Conservation (phyloP, 495 filamentous ascomycete genomes). For the Penicillium malachiteum region DNA sequence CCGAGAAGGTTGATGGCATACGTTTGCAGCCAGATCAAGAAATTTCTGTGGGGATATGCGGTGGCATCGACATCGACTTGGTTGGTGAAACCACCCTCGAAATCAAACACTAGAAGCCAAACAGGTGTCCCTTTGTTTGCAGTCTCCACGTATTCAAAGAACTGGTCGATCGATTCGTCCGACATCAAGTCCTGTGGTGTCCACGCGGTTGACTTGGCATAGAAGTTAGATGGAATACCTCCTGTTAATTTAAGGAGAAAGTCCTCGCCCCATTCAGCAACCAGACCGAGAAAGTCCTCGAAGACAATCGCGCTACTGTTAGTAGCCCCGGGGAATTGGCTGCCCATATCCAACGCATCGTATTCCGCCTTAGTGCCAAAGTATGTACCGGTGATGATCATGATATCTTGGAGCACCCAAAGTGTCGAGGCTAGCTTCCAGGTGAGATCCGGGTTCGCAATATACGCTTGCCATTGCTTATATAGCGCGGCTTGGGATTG, state of each 20-base stretch:
- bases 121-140: neutral
- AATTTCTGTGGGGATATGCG: neutral
- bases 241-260: neutral
- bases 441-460: slow-evolving; percentile 41
- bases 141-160: neutral
- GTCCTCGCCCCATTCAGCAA: neutral
- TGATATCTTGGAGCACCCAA: slow-evolving; percentile 20
- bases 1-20: neutral
- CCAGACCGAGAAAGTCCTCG: neutral
- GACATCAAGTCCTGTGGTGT: neutral
- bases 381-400: slow-evolving; percentile 28
- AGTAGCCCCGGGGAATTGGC: slow-evolving; percentile 11
- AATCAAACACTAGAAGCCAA: neutral
- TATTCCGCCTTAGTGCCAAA: slow-evolving; percentile 32
- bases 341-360: slow-evolving; percentile 6
- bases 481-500: slow-evolving; percentile 21
- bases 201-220: neutral
- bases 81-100: neutral
- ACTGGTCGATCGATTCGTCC: neutral
- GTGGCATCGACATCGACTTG: neutral
- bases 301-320: neutral
- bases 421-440: slow-evolving; percentile 47
- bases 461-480: slow-evolving; percentile 28
- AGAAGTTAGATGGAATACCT: neutral
- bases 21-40: neutral